phyloP scores from a whole-genome alignment of 208 protist genomes.

The Leptomonas pyrrhocoris region DNA sequence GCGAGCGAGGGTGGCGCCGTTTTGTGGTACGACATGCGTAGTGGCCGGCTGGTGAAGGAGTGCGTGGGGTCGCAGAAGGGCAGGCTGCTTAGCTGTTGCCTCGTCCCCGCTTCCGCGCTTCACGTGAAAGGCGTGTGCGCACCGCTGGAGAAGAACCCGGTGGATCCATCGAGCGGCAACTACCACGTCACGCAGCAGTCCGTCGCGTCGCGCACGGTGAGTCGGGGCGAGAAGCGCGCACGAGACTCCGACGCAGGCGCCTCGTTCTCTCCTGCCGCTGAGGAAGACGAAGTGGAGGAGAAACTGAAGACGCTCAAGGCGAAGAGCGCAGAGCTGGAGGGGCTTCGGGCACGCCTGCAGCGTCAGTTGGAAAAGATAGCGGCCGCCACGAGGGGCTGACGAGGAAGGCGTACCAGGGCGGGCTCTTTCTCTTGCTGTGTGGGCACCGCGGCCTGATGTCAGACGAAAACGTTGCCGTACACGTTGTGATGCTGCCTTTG shows the following conservation, averaged over 20 bases:
- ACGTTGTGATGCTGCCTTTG: no score
- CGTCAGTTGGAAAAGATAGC: slow-evolving; percentile 17
- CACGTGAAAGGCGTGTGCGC: slow-evolving; percentile 26
- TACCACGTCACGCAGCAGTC: slow-evolving; percentile 28
- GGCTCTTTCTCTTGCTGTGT: no score
- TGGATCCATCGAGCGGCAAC: slow-evolving; percentile 42
- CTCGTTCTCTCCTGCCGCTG: background rate
- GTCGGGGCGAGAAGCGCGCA: slow-evolving; percentile 5
- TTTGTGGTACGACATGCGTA: slow-evolving; percentile 59
- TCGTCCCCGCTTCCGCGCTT: slow-evolving; percentile 16
- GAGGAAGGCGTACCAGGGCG: background rate
- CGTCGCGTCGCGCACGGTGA: background rate
- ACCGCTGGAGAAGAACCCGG: slow-evolving; percentile 57
- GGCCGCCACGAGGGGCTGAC: background rate
- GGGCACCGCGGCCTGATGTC: no score
- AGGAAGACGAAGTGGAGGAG: background rate
- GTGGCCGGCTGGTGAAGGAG: slow-evolving; percentile 42
- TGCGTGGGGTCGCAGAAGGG: slow-evolving; percentile 42
- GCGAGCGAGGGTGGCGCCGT: slow-evolving; percentile 60
- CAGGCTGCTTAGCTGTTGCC: slow-evolving; percentile 52
- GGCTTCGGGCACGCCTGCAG: slow-evolving; percentile 28
- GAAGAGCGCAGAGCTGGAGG: slow-evolving; percentile 41
- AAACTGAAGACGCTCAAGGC: slow-evolving; percentile 18
- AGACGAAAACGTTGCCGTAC: no score
- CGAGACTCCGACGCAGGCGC: background rate